phyloP scores from a whole-genome alignment of 176 grass and related monocot genomes.

The Cymbopogon citratus region DNA sequence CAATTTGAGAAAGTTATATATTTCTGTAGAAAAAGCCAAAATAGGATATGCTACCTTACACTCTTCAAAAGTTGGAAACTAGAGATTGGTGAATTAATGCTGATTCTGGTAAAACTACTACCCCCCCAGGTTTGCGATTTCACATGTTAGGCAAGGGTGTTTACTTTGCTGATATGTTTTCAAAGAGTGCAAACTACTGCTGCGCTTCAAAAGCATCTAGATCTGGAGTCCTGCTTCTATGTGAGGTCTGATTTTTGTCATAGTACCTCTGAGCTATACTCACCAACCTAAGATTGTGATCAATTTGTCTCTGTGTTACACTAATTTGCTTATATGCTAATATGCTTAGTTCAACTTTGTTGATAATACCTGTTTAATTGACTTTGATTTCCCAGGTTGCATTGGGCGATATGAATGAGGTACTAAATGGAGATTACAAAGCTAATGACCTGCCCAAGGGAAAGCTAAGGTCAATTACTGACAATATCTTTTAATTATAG shows the following conservation, averaged over 20 bases:
- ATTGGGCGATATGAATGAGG: slow-evolving; percentile 78
- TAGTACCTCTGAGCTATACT: neutral
- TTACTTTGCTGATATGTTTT: slow-evolving; percentile 96
- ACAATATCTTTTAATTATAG: neutral
- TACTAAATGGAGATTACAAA: slow-evolving; percentile 60
- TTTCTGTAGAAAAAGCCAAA: neutral
- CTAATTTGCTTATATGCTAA: neutral
- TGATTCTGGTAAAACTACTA: neutral
- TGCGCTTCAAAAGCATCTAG: slow-evolving; percentile 56
- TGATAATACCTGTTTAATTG: neutral
- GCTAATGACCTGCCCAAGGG: slow-evolving; percentile 69
- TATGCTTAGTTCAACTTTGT: neutral
- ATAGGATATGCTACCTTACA: neutral
- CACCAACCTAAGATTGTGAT: neutral
- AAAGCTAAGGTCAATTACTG: slow-evolving; percentile 66
- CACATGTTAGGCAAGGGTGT: slow-evolving; percentile 97
- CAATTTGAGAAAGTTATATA: neutral
- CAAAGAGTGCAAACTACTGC: slow-evolving; percentile 97
- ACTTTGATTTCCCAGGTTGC: slow-evolving; percentile 54
- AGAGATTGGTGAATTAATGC: neutral
- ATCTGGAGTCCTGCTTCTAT: slow-evolving; percentile 82
- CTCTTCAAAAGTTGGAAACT: slow-evolving; percentile 6
- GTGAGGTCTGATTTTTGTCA: slow-evolving; percentile 50
- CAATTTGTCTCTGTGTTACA: neutral
- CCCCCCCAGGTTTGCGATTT: slow-evolving; percentile 70